Evolutionary conservation across 345 rosid genomes (phyloP).

Genomic region (Boechera stricta): DNA sequence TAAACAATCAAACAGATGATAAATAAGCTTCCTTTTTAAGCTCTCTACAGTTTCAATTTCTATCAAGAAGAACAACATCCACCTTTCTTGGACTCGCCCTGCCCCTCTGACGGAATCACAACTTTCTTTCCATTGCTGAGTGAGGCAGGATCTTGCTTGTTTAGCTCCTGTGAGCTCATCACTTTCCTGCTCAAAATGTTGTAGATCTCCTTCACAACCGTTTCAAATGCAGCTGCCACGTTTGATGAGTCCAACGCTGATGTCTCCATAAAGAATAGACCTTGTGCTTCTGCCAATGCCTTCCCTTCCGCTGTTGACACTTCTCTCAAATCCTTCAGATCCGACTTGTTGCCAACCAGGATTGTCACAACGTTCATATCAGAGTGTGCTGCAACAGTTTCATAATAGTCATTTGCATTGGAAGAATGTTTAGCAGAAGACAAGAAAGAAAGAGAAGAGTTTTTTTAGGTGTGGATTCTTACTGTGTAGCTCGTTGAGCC

Average conservation of each 20-base stretch:
- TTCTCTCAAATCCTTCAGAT: slow-evolving; percentile 92
- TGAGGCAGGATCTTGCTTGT: slow-evolving; percentile 63
- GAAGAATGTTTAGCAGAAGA: neutral
- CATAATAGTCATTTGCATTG: slow-evolving; percentile 15
- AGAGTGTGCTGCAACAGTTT: slow-evolving; percentile 76
- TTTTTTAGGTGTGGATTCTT: slow-evolving; percentile 45
- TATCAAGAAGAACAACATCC: slow-evolving; percentile 69
- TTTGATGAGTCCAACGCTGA: slow-evolving; percentile 96
- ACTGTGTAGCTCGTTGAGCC: slow-evolving; percentile 99
- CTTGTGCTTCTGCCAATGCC: slow-evolving; percentile 83
- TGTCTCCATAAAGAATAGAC: slow-evolving; percentile 93
- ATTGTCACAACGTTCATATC: slow-evolving; percentile 98
- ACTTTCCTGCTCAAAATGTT: slow-evolving; percentile 89
- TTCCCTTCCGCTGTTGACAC: slow-evolving; percentile 87
- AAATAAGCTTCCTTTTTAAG: slow-evolving; percentile 25
- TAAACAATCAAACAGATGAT: slow-evolving; percentile 33
- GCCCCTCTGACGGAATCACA: slow-evolving; percentile 55
- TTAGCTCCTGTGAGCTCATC: slow-evolving; percentile 74
- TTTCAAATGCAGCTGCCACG: slow-evolving; percentile 88
- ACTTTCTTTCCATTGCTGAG: slow-evolving; percentile 75
- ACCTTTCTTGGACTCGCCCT: slow-evolving; percentile 50
- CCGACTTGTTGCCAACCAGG: slow-evolving; percentile 90
- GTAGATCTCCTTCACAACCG: slow-evolving; percentile 92
- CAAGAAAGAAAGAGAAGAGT: neutral
- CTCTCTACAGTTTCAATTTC: slow-evolving; percentile 37